Evolutionary conservation across 768 basidiomycete species (phyloP).

Genomic region (Lentinula sp.): DNA sequence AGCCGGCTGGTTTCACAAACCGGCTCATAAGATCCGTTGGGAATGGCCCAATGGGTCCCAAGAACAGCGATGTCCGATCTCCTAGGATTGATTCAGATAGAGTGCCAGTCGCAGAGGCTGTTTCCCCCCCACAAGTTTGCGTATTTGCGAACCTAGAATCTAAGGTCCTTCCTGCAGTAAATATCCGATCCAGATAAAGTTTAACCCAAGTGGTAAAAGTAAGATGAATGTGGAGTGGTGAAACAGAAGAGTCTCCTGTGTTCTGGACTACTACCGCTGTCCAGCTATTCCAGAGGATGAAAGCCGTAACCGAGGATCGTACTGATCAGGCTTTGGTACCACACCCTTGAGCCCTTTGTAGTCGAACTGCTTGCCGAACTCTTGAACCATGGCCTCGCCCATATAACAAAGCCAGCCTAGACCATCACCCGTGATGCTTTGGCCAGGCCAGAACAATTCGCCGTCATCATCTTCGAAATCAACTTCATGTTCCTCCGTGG

Average conservation of each 20-base stretch:
- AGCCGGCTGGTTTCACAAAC: neutral
- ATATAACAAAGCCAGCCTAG: slow-evolving; percentile 84
- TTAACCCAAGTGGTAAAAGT: neutral
- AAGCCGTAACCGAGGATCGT: neutral
- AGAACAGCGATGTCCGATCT: neutral
- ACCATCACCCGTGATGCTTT: slow-evolving; percentile 67
- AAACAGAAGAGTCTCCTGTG: neutral
- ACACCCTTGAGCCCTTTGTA: slow-evolving; percentile 69
- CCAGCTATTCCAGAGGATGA: neutral
- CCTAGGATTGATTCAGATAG: neutral
- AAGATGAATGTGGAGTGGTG: neutral
- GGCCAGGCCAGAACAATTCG: slow-evolving; percentile 81
- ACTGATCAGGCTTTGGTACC: slow-evolving; percentile 56
- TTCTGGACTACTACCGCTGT: neutral
- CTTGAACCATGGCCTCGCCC: slow-evolving; percentile 82
- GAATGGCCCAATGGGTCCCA: neutral
- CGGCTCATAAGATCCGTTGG: neutral
- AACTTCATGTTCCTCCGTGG: slow-evolving; percentile 69
- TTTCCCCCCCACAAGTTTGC: neutral
- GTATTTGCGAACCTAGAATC: neutral
- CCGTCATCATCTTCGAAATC: slow-evolving; percentile 84
- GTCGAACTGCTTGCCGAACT: slow-evolving; percentile 70
- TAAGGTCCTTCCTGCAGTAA: neutral
- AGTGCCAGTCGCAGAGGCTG: neutral
- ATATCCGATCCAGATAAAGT: neutral